Conservation (phyloP, 164 flowering plant species). For the Liriodendron chinense region DNA sequence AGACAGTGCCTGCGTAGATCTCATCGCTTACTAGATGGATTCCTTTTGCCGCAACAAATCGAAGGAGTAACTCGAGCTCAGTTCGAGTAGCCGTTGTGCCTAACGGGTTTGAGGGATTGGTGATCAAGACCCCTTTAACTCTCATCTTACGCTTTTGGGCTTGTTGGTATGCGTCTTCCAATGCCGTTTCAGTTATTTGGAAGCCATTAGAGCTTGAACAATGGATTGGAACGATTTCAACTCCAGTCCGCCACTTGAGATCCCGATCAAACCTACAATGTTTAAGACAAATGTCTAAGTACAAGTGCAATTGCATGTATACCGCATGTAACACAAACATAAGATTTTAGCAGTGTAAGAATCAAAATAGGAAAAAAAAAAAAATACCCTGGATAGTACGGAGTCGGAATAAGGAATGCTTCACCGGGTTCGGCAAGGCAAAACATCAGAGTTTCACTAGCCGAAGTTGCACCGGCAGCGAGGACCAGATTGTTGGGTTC, state of each 20-base stretch:
- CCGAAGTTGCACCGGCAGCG: conserved; percentile 88
- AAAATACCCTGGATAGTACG: conserved; percentile 84
- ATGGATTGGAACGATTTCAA: conserved; percentile 73
- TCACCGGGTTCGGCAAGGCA: conserved; percentile 84
- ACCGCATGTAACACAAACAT: neutral
- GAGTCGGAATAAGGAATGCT: conserved; percentile 83
- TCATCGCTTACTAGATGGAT: conserved; percentile 87
- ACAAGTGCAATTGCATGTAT: neutral
- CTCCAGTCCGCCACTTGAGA: conserved; percentile 90
- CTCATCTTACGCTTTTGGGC: conserved; percentile 50
- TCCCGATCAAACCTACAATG: conserved; percentile 83
- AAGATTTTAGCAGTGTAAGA: neutral
- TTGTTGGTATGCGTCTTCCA: conserved; percentile 57
- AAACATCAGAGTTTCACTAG: conserved; percentile 82
- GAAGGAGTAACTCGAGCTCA: conserved; percentile 53
- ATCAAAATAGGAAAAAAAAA: neutral
- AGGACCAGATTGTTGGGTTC: conserved; percentile 66
- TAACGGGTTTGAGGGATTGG: conserved; percentile 89
- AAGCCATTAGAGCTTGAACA: conserved; percentile 66
- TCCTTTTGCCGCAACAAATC: conserved; percentile 39
- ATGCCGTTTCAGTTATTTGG: conserved; percentile 55
- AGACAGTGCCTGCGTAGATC: conserved; percentile 84
- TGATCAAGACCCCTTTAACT: conserved; percentile 74
- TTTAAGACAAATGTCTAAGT: neutral
- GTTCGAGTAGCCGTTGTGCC: conserved; percentile 56